Conservation (phyloP, 257 asterid species). For the Haberlea rhodopensis region DNA sequence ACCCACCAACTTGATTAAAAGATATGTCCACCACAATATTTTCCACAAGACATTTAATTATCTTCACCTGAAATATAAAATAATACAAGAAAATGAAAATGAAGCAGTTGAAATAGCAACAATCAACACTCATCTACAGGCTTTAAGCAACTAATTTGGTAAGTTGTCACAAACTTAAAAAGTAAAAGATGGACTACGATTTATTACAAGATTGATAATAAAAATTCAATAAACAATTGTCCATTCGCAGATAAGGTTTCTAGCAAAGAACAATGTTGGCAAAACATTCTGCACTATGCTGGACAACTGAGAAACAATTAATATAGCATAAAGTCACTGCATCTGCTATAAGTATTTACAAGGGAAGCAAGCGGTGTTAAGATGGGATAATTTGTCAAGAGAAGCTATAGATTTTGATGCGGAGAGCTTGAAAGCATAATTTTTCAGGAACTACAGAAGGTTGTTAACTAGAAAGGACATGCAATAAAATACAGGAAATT, state of each 20-base stretch:
- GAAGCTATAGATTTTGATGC: neutral
- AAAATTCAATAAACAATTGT: neutral
- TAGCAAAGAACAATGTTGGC: too few species aligned
- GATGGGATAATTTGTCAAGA: slow-evolving; percentile 1
- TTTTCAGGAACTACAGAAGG: neutral
- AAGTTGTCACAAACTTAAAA: slow-evolving; percentile 5
- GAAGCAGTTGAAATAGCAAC: slow-evolving; percentile 4
- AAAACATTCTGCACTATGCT: too few species aligned
- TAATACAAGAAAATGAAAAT: slow-evolving; percentile 11
- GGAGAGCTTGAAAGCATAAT: neutral
- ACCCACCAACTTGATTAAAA: slow-evolving; percentile 90
- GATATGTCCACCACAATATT: slow-evolving; percentile 94
- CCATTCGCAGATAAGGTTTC: neutral
- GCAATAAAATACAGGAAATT: slow-evolving; percentile 1
- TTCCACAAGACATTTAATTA: slow-evolving; percentile 88
- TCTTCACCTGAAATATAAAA: slow-evolving; percentile 59
- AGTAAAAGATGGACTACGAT: neutral
- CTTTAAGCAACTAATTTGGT: neutral
- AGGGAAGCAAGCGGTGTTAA: neutral
- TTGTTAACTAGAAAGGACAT: slow-evolving; percentile 14
- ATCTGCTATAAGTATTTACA: neutral
- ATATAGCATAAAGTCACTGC: neutral
- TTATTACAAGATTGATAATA: too few species aligned
- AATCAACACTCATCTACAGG: slow-evolving; percentile 12
- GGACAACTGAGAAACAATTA: neutral